A percentile compares a stretch with the other conserved stretches of the same genome.
phyloP scores from a whole-genome alignment of 176 grass and related monocot genomes.

The Lolium multiflorum region DNA sequence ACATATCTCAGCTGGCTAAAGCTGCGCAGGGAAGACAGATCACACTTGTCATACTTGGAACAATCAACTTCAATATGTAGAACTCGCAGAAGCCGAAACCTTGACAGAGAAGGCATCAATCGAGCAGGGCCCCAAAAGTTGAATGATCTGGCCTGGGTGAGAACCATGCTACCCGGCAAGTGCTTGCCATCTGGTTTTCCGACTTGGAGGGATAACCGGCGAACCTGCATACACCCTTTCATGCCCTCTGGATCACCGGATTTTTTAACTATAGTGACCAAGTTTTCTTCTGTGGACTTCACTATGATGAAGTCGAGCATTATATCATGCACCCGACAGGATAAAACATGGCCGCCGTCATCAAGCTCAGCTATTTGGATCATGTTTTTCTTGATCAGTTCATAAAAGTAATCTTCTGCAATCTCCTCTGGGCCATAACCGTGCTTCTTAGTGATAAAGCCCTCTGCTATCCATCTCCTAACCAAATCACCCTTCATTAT shows the following conservation, averaged over 20 bases:
- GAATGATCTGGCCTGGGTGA: constrained; percentile 17
- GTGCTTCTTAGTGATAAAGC: not conserved
- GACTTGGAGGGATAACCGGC: constrained; percentile 24
- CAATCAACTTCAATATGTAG: not conserved
- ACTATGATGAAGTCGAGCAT: constrained; percentile 37
- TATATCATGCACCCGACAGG: constrained; percentile 26
- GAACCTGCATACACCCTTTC: not conserved
- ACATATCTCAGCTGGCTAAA: constrained; percentile 30
- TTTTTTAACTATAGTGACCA: constrained; percentile 19
- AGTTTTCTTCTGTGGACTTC: constrained; percentile 35
- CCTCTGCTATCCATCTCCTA: constrained; percentile 41
- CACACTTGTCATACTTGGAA: not conserved
- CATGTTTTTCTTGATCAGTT: constrained; percentile 25
- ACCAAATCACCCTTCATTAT: constrained; percentile 9
- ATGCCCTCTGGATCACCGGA: not conserved
- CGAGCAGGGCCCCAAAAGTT: constrained; percentile 15
- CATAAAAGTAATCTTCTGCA: not conserved
- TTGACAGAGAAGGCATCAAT: not conserved
- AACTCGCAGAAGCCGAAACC: constrained; percentile 12
- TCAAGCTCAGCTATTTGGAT: constrained; percentile 20
- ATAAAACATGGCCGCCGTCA: constrained; percentile 28
- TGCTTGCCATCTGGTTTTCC: not conserved
- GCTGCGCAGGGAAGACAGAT: not conserved
- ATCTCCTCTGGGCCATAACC: not conserved
- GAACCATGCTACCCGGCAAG: not conserved